Conservation (phyloP, 2,329 filamentous ascomycete genomes). For the Capronia americana region DNA sequence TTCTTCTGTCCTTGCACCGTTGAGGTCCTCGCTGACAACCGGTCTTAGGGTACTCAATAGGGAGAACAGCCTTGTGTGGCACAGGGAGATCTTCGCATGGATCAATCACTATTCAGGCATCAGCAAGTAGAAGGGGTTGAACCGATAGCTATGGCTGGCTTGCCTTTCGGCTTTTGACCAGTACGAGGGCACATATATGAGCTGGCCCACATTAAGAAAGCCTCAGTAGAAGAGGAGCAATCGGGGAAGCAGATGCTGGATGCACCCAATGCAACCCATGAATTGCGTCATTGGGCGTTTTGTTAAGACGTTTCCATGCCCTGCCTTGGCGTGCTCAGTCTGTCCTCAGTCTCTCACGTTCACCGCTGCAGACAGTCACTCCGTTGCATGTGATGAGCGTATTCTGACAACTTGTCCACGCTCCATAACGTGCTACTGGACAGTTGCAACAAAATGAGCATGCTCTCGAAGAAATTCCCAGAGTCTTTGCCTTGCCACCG, state of each 20-base stretch:
- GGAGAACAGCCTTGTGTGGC: conserved; percentile 90
- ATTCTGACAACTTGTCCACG: neutral
- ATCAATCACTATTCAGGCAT: conserved; percentile 60
- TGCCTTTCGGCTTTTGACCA: neutral
- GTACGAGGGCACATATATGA: neutral
- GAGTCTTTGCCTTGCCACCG: neutral
- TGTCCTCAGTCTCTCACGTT: neutral
- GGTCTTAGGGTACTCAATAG: conserved; percentile 74
- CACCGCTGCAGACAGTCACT: neutral
- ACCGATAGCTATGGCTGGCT: neutral
- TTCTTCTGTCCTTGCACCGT: neutral
- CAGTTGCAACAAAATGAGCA: neutral
- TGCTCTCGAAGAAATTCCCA: neutral
- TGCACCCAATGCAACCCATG: neutral
- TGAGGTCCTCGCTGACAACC: conserved; percentile 1
- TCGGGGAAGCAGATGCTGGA: neutral
- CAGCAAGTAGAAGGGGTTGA: neutral
- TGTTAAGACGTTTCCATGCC: neutral
- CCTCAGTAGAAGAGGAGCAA: neutral
- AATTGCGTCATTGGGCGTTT: neutral
- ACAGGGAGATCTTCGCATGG: conserved; percentile 80
- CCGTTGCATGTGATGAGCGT: neutral
- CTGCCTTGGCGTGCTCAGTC: neutral
- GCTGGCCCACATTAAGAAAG: neutral
- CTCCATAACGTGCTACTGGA: neutral